A percentile compares a stretch with the other conserved stretches of the same genome.
Evolutionary conservation across 495 filamentous ascomycete genomes (phyloP).

Genomic region (Zalerion maritima): DNA sequence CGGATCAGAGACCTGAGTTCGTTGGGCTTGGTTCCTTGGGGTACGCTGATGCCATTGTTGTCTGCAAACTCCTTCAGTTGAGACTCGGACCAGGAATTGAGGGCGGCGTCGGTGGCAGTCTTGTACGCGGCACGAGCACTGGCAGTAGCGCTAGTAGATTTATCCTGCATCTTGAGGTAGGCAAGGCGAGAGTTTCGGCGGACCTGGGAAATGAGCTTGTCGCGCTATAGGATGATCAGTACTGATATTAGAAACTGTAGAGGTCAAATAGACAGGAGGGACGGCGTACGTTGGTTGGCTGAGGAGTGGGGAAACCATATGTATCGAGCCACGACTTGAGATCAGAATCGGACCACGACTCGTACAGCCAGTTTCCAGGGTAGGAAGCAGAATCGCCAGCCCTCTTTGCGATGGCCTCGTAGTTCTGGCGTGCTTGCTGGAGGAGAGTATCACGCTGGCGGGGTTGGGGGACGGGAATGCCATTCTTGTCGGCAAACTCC

Average conservation of each 20-base stretch:
- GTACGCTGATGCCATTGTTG: conserved; percentile 68
- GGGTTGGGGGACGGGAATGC: conserved; percentile 73
- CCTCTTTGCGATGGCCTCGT: conserved; percentile 70
- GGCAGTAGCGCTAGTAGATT: conserved; percentile 44
- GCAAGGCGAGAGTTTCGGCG: conserved; percentile 81
- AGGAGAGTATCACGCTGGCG: conserved; percentile 73
- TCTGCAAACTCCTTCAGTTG: conserved; percentile 87
- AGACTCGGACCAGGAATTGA: conserved; percentile 80
- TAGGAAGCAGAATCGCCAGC: conserved; percentile 66
- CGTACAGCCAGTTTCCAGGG: conserved; percentile 93
- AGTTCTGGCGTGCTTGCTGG: conserved; percentile 62
- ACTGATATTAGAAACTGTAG: conserved; percentile 1
- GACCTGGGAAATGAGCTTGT: conserved; percentile 75
- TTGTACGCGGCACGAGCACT: conserved; percentile 55
- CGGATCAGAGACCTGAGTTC: conserved; percentile 83
- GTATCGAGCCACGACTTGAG: conserved; percentile 72
- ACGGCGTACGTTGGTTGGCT: conserved; percentile 51
- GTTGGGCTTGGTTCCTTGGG: conserved; percentile 78
- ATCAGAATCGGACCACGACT: conserved; percentile 54
- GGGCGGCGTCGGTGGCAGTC: conserved; percentile 62
- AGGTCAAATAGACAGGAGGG: no score
- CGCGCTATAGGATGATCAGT: conserved; percentile 31
- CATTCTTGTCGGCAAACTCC: conserved; percentile 77
- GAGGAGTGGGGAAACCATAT: conserved; percentile 74
- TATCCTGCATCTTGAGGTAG: conserved; percentile 46